Evolutionary conservation across 768 basidiomycete species (phyloP).

Genomic region (Gloeophyllum trabeum): DNA sequence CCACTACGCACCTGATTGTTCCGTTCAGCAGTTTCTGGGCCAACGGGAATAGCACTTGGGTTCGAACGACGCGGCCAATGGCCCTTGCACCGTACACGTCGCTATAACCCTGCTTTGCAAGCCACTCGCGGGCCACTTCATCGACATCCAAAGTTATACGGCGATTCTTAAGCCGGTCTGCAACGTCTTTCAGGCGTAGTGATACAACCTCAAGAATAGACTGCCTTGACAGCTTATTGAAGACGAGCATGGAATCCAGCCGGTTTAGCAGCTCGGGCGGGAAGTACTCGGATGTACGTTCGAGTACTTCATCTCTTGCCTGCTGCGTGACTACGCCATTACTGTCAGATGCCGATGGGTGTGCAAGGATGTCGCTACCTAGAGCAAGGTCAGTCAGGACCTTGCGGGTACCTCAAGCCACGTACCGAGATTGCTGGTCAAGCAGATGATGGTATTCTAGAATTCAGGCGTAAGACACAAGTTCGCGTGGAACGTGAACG

Average conservation of each 20-base stretch:
- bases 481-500: neutral
- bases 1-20: constrained; percentile 52
- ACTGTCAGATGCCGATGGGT: constrained; percentile 45
- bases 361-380: constrained; percentile 63
- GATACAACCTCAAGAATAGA: constrained; percentile 74
- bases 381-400: neutral
- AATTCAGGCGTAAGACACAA: constrained; percentile 1
- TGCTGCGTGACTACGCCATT: constrained; percentile 54
- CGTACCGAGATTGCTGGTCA: constrained; percentile 76
- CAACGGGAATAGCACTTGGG: constrained; percentile 72
- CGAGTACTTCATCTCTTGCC: constrained; percentile 58
- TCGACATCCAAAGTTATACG: constrained; percentile 67
- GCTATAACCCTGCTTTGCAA: constrained; percentile 72
- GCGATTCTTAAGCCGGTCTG: constrained; percentile 47
- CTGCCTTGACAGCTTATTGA: constrained; percentile 74
- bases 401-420: neutral
- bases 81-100: constrained; percentile 81
- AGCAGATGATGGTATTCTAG: constrained; percentile 83
- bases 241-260: constrained; percentile 77
- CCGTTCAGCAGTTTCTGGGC: constrained; percentile 74
- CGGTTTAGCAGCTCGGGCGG: constrained; percentile 87
- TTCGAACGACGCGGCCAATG: constrained; percentile 77
- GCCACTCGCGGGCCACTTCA: constrained; percentile 47
- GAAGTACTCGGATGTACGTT: constrained; percentile 70
- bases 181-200: constrained; percentile 67